Evolutionary conservation across 306 rosid genomes (phyloP).

Genomic region (Vachellia collinsii): DNA sequence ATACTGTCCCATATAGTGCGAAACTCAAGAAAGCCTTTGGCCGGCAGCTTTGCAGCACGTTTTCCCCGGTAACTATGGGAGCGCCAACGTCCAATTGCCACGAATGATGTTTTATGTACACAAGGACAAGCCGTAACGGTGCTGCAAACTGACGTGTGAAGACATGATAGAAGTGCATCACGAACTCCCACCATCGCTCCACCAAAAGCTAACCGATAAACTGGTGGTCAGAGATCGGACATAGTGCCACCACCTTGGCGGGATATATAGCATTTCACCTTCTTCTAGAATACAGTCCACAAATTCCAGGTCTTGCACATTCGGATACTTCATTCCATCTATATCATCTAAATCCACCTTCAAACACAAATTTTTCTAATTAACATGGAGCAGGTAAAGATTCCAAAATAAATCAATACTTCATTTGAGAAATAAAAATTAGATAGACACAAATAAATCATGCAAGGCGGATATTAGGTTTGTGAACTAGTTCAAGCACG

Average conservation of each 20-base stretch:
- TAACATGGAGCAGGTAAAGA: no score
- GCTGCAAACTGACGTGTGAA: background rate
- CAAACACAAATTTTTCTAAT: slow-evolving; percentile 29
- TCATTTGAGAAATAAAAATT: background rate
- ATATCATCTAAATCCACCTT: slow-evolving; percentile 53
- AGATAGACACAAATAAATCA: slow-evolving; percentile 5
- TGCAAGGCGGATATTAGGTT: slow-evolving; percentile 10
- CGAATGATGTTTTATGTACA: background rate
- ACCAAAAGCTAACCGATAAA: slow-evolving; percentile 75
- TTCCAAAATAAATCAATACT: slow-evolving; percentile 26
- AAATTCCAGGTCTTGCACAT: slow-evolving; percentile 56
- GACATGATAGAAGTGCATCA: slow-evolving; percentile 17
- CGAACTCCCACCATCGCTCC: slow-evolving; percentile 46
- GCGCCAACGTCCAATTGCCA: background rate
- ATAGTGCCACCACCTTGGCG: slow-evolving; percentile 79
- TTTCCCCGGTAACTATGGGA: background rate
- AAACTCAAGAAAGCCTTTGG: background rate
- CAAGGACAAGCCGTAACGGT: no score
- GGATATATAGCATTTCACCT: slow-evolving; percentile 75
- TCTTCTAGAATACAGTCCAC: slow-evolving; percentile 67
- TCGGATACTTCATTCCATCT: slow-evolving; percentile 54
- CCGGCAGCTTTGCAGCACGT: background rate
- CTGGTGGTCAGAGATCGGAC: slow-evolving; percentile 62
- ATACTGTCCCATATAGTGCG: background rate
- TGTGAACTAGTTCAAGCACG: background rate